Evolutionary conservation across 352 stramenopile genomes (phyloP), one percentile per base, ranked within the genome.

Genomic region (Phytophthora crassamura): DNA sequence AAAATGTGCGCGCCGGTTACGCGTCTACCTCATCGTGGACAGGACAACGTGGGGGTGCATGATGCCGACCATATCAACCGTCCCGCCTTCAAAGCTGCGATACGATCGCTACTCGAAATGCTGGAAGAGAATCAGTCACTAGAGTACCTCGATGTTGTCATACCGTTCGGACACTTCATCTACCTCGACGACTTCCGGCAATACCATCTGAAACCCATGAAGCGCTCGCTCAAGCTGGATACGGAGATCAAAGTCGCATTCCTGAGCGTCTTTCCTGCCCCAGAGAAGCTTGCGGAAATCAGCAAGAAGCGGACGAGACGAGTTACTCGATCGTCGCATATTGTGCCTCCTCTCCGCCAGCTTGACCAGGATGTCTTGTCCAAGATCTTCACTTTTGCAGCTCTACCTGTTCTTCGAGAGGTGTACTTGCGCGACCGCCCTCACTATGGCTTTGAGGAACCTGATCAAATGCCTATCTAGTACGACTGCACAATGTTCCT

Each of bases 111-210:
- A 28, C 47, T 65, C 1, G 20, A 60, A 1, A 70, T 70, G 62
- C 25, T 70, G 3, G 33, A 42, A 25, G 28, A 30, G 1, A 70
- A 70, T 35, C 20, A 41, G 11, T 40, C 38, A 8, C 34, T 70
- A 22, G 46, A 65, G 30, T 70, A 65, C 46, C 38, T 70, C 4
- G 62, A 70, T 40, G 22, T 70, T 4, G 25, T 70, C 4, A 25
- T 60, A 5, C 55, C 54, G 14, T 49, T 58, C 25, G 32, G 45
- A 6, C 38, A 65, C 25, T 41, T 59, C n/a, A 57, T 59, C 15
- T 65, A 70, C 22, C 35, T 64, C 9, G 40, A 54, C 5, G 53
- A 59, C 8, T 70, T 70, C 33, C 15, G 40, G 22, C 1, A 35
- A 28, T 33, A 65, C 36, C 62, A 70, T 33, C 11, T 65, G 8